These are phyloP conservation scores for Arachis monticola DNA, from an alignment of 331 rosid species.

Conservation along the genomic window DNA sequence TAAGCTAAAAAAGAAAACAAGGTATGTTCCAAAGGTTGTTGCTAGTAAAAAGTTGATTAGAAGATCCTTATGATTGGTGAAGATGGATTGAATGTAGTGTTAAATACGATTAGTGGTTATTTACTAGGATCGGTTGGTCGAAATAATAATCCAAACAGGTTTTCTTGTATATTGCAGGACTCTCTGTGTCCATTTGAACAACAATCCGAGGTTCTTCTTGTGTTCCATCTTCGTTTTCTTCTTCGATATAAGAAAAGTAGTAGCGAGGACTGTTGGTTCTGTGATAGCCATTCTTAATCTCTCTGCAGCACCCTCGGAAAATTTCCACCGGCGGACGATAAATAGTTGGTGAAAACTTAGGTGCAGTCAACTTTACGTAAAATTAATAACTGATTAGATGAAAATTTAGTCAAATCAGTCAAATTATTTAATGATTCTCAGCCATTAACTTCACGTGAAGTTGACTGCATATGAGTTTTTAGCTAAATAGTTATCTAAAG, in stretches of 20 bases:
- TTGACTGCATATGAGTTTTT: too few species aligned
- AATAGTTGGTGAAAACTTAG: too few species aligned
- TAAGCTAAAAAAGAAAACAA: background rate
- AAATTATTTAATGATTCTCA: too few species aligned
- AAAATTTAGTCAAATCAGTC: too few species aligned
- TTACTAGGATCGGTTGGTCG: constrained; percentile 74
- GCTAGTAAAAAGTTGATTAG: background rate
- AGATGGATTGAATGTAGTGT: background rate
- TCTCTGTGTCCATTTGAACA: constrained; percentile 96
- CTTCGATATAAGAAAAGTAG: constrained; percentile 61
- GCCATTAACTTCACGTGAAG: too few species aligned
- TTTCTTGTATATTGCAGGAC: constrained; percentile 71
- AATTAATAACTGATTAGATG: too few species aligned
- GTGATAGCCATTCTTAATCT: constrained; percentile 70
- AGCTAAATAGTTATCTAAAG: too few species aligned
- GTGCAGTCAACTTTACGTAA: too few species aligned
- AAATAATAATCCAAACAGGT: constrained; percentile 84
- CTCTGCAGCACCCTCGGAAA: constrained; percentile 66
- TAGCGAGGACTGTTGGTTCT: constrained; percentile 72
- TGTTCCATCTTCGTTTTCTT: constrained; percentile 48
- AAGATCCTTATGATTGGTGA: background rate
- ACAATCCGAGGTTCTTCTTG: constrained; percentile 63
- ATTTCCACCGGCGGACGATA: constrained; percentile 79
- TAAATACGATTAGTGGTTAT: constrained; percentile 22
- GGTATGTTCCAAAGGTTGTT: background rate